Evolutionary conservation across 140 eudicot genomes (phyloP).

Genomic region (Ambrosia hybrid): DNA sequence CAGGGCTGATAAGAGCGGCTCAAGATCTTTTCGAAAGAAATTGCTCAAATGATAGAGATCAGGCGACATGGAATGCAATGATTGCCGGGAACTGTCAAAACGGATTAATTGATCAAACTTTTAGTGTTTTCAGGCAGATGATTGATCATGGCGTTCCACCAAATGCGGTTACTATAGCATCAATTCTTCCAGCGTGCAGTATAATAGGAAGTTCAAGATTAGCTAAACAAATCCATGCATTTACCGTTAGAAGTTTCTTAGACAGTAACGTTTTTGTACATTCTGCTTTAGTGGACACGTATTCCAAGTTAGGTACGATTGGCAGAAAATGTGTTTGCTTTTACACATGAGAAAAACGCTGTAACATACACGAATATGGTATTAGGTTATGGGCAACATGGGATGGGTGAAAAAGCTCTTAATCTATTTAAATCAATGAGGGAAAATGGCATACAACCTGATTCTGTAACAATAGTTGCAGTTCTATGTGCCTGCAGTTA

Average conservation of each 20-base stretch:
- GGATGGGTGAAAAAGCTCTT: conserved; percentile 67
- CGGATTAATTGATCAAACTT: conserved; percentile 61
- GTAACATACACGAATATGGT: conserved; percentile 92
- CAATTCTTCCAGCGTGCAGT: conserved; percentile 73
- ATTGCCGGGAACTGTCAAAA: conserved; percentile 74
- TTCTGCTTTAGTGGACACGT: conserved; percentile 80
- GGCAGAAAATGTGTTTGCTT: conserved; percentile 62
- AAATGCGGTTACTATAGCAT: conserved; percentile 76
- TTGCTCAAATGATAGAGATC: conserved; percentile 51
- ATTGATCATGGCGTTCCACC: conserved; percentile 50
- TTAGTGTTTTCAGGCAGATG: conserved; percentile 61
- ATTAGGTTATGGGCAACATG: conserved; percentile 82
- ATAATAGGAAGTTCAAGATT: conserved; percentile 46
- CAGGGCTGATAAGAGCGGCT: conserved; percentile 59
- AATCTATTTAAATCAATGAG: conserved; percentile 54
- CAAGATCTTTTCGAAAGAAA: conserved; percentile 46
- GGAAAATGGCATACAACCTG: conserved; percentile 52
- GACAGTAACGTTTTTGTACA: conserved; percentile 67
- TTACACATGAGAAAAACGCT: conserved; percentile 43
- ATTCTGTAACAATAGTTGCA: conserved; percentile 81
- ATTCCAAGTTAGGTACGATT: conserved; percentile 77
- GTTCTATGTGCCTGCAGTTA: conserved; percentile 83
- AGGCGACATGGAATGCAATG: conserved; percentile 88
- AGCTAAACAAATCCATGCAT: conserved; percentile 74
- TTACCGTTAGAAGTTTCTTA: conserved; percentile 51